A percentile compares a stretch with the other conserved stretches of the same genome.
Conservation (phyloP, 495 filamentous ascomycete species). For the Penicillium maclennaniae region DNA sequence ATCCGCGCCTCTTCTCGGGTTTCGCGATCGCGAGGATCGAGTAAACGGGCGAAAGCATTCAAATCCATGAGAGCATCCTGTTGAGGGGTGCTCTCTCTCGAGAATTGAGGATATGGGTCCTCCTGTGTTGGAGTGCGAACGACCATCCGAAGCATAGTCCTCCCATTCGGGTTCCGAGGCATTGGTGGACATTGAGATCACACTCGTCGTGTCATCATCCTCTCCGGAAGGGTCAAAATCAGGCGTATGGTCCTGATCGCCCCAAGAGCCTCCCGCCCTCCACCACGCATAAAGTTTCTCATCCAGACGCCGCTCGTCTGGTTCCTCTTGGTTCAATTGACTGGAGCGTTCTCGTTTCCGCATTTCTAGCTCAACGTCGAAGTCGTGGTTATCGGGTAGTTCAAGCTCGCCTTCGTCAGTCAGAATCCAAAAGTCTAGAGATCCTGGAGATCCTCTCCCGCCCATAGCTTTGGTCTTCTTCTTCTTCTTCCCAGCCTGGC, state of each 20-base stretch:
- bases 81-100: constrained; percentile 56
- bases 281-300: constrained; percentile 76
- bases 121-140: constrained; percentile 70
- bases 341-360: constrained; percentile 50
- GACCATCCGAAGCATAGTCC: constrained; percentile 52
- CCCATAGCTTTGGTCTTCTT: constrained; percentile 12
- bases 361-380: constrained; percentile 77
- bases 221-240: constrained; percentile 56
- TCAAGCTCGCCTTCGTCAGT: constrained; percentile 52
- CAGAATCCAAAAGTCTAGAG: constrained; percentile 59
- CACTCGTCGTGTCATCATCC: constrained; percentile 71
- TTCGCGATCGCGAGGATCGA: constrained; percentile 74
- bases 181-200: constrained; percentile 61
- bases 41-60: constrained; percentile 68
- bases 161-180: constrained; percentile 55
- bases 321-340: constrained; percentile 25
- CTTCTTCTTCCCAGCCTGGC: constrained; percentile 20
- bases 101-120: constrained; percentile 39
- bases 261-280: constrained; percentile 76
- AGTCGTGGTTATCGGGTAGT: constrained; percentile 53
- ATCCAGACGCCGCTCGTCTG: constrained; percentile 64
- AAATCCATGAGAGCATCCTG: constrained; percentile 63
- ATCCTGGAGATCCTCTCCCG: constrained; percentile 18
- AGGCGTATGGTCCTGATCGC: constrained; percentile 69
- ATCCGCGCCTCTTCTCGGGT: constrained; percentile 76